Evolutionary conservation across 192 early-diverging fungal species (phyloP).

Genomic region (Chytriomyces sp.): DNA sequence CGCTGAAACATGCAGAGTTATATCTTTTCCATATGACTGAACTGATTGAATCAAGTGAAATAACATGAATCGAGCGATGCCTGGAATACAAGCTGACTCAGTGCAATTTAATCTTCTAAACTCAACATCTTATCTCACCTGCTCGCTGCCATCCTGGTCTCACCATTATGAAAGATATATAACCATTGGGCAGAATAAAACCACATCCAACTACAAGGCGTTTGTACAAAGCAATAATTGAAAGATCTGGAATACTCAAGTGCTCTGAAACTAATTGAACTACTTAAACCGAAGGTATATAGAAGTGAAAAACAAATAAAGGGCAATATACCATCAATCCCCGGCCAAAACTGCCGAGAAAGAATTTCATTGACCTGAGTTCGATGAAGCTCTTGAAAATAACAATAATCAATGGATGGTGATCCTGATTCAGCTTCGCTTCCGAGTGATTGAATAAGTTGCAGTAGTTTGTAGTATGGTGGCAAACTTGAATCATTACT

Average conservation of each 20-base stretch:
- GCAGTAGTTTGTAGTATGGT: not conserved
- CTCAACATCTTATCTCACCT: constrained; percentile 81
- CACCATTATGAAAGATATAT: constrained; percentile 87
- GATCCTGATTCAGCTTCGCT: not conserved
- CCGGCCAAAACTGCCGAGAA: constrained; percentile 81
- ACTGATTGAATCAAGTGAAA: constrained; percentile 77
- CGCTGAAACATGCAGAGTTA: constrained; percentile 91
- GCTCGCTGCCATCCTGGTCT: constrained; percentile 80
- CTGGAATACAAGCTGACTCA: not conserved
- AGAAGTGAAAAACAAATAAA: not conserved
- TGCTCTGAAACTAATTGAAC: constrained; percentile 73
- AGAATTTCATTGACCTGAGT: constrained; percentile 76
- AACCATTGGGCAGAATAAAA: constrained; percentile 89
- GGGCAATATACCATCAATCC: constrained; percentile 69
- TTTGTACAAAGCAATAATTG: constrained; percentile 79
- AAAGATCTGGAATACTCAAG: constrained; percentile 80
- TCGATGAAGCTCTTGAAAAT: constrained; percentile 71
- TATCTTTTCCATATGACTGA: constrained; percentile 63
- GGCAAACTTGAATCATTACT: not conserved
- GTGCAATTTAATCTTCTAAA: constrained; percentile 21
- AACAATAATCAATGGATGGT: constrained; percentile 75
- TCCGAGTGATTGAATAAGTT: not conserved
- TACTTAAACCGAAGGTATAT: constrained; percentile 6
- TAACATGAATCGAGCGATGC: constrained; percentile 67
- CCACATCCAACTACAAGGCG: constrained; percentile 84